Evolutionary conservation across 208 protist genomes (phyloP).

Genomic region (Porcisia hertigi): DNA sequence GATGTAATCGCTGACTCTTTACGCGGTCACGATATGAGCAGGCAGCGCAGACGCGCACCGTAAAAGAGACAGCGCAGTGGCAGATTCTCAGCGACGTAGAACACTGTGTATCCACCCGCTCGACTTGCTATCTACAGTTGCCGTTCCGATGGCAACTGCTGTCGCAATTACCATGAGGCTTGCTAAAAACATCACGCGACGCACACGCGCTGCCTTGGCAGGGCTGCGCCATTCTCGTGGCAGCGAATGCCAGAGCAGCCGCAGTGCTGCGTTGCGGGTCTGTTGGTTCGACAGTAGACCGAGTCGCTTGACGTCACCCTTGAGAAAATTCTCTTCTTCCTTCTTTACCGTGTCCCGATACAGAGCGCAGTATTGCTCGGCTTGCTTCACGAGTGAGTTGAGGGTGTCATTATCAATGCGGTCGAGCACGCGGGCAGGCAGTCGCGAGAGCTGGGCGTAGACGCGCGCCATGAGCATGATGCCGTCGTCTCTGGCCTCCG

Average conservation of each 20-base stretch:
- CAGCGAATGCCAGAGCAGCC: conserved; percentile 61
- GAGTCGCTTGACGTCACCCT: conserved; percentile 49
- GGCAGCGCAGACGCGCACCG: background rate
- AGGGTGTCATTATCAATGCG: conserved; percentile 29
- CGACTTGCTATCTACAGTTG: conserved; percentile 11
- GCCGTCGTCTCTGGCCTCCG: conserved; percentile 38
- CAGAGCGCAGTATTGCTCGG: conserved; percentile 31
- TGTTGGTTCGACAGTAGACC: conserved; percentile 60
- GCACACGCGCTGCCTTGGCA: conserved; percentile 30
- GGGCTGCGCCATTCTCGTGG: conserved; percentile 80
- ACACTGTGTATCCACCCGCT: conserved; percentile 17
- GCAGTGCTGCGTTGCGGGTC: conserved; percentile 75
- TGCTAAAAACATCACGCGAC: conserved; percentile 28
- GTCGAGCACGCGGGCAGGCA: conserved; percentile 52
- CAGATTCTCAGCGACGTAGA: conserved; percentile 12
- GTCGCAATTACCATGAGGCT: conserved; percentile 34
- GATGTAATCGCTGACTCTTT: background rate
- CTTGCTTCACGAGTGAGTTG: conserved; percentile 40
- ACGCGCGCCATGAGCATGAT: conserved; percentile 72
- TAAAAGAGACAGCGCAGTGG: background rate
- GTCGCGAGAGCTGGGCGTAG: conserved; percentile 53
- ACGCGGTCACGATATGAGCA: background rate
- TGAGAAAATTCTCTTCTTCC: conserved; percentile 54
- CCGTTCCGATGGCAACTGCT: conserved; percentile 28
- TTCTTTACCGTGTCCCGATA: conserved; percentile 31